A percentile compares a stretch with the other conserved stretches of the same genome.
phyloP scores from a whole-genome alignment of 805 yeast species.

The Saccharomyces paradoxus region DNA sequence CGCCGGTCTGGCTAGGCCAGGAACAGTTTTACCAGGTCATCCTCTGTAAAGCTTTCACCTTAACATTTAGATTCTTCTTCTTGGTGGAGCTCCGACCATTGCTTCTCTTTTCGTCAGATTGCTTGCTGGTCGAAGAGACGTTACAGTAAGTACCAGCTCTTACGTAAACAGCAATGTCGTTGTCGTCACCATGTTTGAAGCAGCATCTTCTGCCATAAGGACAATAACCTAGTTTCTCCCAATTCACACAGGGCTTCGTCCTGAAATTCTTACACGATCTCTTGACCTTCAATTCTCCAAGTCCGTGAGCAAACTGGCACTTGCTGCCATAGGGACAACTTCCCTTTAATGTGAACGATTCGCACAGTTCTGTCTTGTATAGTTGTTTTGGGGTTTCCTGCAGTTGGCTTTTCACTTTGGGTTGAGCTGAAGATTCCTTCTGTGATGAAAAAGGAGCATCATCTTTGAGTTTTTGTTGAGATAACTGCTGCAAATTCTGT shows the following conservation, averaged over 20 bases:
- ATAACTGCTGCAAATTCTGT: conserved; percentile 13
- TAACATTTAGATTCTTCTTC: conserved; percentile 19
- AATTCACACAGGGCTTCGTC: conserved; percentile 80
- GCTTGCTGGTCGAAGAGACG: background rate
- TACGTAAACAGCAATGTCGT: conserved; percentile 17
- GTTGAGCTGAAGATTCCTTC: background rate
- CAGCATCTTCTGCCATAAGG: conserved; percentile 85
- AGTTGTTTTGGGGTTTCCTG: conserved; percentile 39
- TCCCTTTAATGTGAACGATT: conserved; percentile 57
- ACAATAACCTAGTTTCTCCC: conserved; percentile 71
- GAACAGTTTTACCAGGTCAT: conserved; percentile 14
- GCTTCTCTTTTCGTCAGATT: background rate
- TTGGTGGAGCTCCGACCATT: background rate
- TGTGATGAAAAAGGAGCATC: background rate
- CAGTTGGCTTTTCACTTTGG: background rate
- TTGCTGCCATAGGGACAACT: conserved; percentile 78
- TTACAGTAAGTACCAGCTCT: conserved; percentile 9
- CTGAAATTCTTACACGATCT: conserved; percentile 70
- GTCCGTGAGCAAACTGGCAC: conserved; percentile 91
- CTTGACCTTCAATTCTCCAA: conserved; percentile 58
- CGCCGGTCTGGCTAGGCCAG: background rate
- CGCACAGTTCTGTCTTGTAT: conserved; percentile 84
- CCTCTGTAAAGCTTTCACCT: conserved; percentile 18
- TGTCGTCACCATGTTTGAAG: conserved; percentile 60
- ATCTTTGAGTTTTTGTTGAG: conserved; percentile 5